A percentile compares a stretch with the other conserved stretches of the same genome.
These are phyloP conservation scores for Mortierella hygrophila DNA, from an alignment of 192 early-diverging fungal genomes.

Conservation along the genomic window DNA sequence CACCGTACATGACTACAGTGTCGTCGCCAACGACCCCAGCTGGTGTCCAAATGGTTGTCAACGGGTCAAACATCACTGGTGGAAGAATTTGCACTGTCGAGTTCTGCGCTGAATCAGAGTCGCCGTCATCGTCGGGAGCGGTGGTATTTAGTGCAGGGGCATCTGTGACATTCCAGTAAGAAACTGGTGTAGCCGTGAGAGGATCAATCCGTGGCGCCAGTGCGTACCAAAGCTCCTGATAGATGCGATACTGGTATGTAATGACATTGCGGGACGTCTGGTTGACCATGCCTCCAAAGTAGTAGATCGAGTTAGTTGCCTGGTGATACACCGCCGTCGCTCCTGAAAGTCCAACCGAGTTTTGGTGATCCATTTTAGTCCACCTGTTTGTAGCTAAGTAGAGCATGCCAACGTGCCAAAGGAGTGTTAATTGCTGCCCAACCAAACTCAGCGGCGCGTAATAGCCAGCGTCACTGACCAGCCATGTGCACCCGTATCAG, in stretches of 20 bases:
- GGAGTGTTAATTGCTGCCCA: background rate
- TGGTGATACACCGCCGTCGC: constrained; percentile 48
- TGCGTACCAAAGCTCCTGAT: constrained; percentile 50
- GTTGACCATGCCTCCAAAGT: constrained; percentile 55
- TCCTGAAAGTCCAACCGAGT: constrained; percentile 45
- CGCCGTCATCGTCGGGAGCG: background rate
- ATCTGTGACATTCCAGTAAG: background rate
- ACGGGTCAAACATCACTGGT: constrained; percentile 41
- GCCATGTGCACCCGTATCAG: background rate
- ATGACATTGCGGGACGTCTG: constrained; percentile 40
- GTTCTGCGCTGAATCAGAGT: background rate
- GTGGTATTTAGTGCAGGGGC: constrained; percentile 2
- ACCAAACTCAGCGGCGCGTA: background rate
- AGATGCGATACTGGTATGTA: constrained; percentile 41
- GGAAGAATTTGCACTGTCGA: background rate
- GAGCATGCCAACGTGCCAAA: background rate
- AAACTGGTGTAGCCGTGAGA: constrained; percentile 23
- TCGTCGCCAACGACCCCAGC: constrained; percentile 44
- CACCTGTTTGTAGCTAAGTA: constrained; percentile 8
- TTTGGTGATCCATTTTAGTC: constrained; percentile 38
- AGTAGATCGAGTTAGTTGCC: constrained; percentile 53
- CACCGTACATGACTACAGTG: constrained; percentile 45
- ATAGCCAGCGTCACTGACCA: background rate
- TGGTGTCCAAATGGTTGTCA: constrained; percentile 43
- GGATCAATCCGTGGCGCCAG: constrained; percentile 47